These are phyloP conservation scores for Eucalyptus polybractea DNA, from an alignment of 345 rosid genomes.

Conservation along the genomic window DNA sequence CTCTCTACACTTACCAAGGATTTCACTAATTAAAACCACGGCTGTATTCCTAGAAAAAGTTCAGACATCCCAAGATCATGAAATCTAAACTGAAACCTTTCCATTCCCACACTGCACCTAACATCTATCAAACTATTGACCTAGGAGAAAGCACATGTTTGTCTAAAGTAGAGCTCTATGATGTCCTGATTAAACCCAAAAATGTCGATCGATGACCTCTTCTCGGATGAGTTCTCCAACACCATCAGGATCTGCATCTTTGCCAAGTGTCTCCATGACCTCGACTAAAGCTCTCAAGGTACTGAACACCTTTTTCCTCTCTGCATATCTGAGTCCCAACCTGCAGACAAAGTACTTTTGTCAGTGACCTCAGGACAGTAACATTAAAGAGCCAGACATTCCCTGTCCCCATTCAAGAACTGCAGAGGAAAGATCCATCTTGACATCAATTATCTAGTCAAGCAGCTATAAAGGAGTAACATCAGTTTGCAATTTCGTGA, in stretches of 20 bases:
- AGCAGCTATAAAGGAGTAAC: not conserved
- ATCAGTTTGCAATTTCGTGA: not conserved
- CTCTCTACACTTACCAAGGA: not conserved
- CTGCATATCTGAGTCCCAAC: slow-evolving; percentile 18
- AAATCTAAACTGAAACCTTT: not conserved
- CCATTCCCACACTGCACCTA: not conserved
- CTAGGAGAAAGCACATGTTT: not conserved
- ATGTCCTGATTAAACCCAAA: not conserved
- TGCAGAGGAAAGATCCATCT: not conserved
- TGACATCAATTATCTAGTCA: not conserved
- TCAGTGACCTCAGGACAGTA: not conserved
- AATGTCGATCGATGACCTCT: slow-evolving; percentile 41
- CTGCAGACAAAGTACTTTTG: slow-evolving; percentile 1
- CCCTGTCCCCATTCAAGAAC: not conserved
- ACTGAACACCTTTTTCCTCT: slow-evolving; percentile 77
- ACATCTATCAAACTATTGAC: not conserved
- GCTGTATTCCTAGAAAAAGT: not conserved
- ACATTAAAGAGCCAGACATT: not conserved
- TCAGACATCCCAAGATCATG: not conserved
- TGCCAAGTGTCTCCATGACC: slow-evolving; percentile 82
- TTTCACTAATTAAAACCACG: not conserved
- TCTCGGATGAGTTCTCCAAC: slow-evolving; percentile 78
- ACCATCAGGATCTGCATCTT: slow-evolving; percentile 80
- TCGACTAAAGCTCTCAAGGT: slow-evolving; percentile 81
- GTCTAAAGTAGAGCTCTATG: not conserved